Evolutionary conservation across 208 protist genomes (phyloP).

Genomic region (Novymonas esmeraldas): DNA sequence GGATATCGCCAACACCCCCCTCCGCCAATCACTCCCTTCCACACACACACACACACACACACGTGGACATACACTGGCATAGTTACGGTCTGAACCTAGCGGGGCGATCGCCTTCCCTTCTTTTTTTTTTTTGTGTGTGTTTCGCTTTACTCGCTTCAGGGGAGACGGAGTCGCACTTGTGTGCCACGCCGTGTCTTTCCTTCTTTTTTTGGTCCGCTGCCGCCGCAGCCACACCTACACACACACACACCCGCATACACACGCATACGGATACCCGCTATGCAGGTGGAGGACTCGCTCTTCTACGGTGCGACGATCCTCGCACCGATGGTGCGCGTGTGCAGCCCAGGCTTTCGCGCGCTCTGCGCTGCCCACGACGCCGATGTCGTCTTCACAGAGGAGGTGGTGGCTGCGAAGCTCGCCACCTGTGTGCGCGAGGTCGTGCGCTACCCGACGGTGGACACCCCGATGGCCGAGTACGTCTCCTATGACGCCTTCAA

Average conservation of each 20-base stretch:
- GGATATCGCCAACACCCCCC: too few species aligned
- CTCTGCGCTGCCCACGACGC: constrained; percentile 92
- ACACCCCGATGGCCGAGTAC: constrained; percentile 78
- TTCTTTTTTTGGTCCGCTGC: too few species aligned
- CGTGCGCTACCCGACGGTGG: constrained; percentile 48
- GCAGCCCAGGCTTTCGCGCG: constrained; percentile 92
- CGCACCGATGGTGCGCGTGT: constrained; percentile 96
- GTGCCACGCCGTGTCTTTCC: too few species aligned
- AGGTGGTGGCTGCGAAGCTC: constrained; percentile 96
- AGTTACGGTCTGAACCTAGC: too few species aligned
- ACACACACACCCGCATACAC: neutral
- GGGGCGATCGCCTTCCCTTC: too few species aligned
- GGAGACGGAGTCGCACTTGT: too few species aligned
- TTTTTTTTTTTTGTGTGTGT: too few species aligned
- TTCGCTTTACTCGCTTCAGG: too few species aligned
- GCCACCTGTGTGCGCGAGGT: constrained; percentile 59
- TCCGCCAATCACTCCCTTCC: neutral
- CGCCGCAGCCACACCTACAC: too few species aligned
- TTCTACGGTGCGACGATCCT: constrained; percentile 86
- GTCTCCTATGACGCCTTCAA: constrained; percentile 85
- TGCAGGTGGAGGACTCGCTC: constrained; percentile 8
- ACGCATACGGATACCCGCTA: neutral
- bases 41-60: neutral
- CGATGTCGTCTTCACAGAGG: constrained; percentile 97
- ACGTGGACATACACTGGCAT: neutral